A percentile compares a stretch with the other conserved stretches of the same genome.
phyloP scores from a whole-genome alignment of 2,329 filamentous ascomycete genomes.

The Aspergillus thermomutatus region DNA sequence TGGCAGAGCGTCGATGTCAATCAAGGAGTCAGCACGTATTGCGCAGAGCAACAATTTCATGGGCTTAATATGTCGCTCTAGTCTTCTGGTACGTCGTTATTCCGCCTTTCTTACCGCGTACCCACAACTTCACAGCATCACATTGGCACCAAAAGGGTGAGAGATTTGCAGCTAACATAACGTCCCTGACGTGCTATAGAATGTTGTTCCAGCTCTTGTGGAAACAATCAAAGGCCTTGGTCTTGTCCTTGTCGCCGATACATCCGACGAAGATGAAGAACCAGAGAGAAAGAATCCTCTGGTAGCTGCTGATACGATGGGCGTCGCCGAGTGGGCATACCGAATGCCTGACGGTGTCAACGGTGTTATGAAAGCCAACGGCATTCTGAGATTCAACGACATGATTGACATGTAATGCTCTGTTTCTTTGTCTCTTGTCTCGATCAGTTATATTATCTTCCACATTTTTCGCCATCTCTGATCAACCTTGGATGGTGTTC shows the following conservation, averaged over 20 bases:
- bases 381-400: conserved; percentile 89
- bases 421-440: neutral
- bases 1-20: conserved; percentile 73
- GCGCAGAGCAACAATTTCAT: conserved; percentile 97
- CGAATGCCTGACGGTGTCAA: conserved; percentile 78
- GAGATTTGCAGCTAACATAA: neutral
- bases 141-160: neutral
- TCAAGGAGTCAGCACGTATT: conserved; percentile 92
- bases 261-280: conserved; percentile 56
- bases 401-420: conserved; percentile 67
- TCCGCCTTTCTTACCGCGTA: neutral
- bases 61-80: conserved; percentile 87
- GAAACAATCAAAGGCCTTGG: conserved; percentile 94
- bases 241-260: conserved; percentile 86
- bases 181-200: conserved; percentile 51
- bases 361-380: conserved; percentile 78
- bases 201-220: conserved; percentile 87
- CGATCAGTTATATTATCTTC: neutral
- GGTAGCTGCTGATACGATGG: conserved; percentile 23
- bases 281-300: conserved; percentile 21
- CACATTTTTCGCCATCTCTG: neutral
- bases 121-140: neutral
- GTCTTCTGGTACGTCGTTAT: conserved; percentile 66
- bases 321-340: conserved; percentile 39
- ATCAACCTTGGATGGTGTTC: neutral